Conservation (phyloP, 2,329 filamentous ascomycete species). For the Diplodia mutila region DNA sequence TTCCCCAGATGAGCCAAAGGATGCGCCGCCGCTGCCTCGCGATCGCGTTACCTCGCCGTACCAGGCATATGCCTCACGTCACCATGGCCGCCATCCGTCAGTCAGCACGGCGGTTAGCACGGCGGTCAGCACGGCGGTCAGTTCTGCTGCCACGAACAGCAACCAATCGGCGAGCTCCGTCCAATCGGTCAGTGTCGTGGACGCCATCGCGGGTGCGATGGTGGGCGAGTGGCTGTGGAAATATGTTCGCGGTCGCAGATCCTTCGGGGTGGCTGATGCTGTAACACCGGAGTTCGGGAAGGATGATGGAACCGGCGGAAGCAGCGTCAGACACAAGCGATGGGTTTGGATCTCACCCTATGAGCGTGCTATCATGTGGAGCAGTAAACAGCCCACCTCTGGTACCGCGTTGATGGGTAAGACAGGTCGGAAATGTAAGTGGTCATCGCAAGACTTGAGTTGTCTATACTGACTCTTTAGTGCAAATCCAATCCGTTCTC, state of each 20-base stretch:
- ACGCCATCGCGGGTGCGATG: conserved; percentile 98
- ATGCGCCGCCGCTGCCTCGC: conserved; percentile 70
- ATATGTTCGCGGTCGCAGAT: conserved; percentile 84
- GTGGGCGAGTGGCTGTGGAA: conserved; percentile 98
- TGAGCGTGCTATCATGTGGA: conserved; percentile 95
- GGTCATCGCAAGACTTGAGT: not conserved
- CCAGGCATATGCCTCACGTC: conserved; percentile 47
- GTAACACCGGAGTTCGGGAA: conserved; percentile 59
- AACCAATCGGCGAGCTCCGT: conserved; percentile 53
- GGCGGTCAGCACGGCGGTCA: conserved; percentile 58
- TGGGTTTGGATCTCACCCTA: conserved; percentile 99
- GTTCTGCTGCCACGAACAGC: conserved; percentile 34
- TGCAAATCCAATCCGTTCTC: conserved; percentile 92
- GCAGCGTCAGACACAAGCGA: conserved; percentile 79
- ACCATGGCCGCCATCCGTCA: conserved; percentile 57
- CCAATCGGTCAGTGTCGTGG: conserved; percentile 80
- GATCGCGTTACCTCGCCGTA: conserved; percentile 67
- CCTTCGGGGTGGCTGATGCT: conserved; percentile 79
- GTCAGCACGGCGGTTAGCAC: conserved; percentile 43
- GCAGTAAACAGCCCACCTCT: conserved; percentile 91
- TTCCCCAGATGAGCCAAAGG: conserved; percentile 64
- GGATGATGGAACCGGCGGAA: conserved; percentile 47
- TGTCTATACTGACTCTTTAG: conserved; percentile 55
- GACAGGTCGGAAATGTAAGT: conserved; percentile 89
- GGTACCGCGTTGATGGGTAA: conserved; percentile 90